Base-by-base conservation (phyloP, 2,329 filamentous ascomycete species). In the Ceratocystis albifundus region DNA sequence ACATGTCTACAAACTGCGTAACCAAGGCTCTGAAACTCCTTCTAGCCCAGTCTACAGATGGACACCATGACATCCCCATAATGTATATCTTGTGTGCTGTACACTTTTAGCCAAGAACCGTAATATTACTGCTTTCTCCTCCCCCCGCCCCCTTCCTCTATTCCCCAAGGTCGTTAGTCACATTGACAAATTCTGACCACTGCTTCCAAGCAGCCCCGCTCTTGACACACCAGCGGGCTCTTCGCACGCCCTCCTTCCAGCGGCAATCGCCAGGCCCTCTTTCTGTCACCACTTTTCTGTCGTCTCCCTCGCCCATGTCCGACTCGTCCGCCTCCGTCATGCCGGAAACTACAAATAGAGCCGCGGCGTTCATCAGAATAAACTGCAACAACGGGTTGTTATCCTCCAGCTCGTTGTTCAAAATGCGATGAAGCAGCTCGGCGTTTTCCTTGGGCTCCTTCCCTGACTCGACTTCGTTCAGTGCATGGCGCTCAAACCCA, bases 241-340 rank as follows among this genome's bases (percentile, higher is more conserved):
- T 83, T 71, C 93, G 81, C 15, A 96, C 84, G 64, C 93, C 94
- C 74, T 96, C 93, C 78, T 96, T 99, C 94, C 94, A 99, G 72
- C 93, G 83, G 67, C 89, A 84, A 15, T 89, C 89, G 10, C 88
- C 92, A 4, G 92, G 92, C 0, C 94, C 93, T 61, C 88, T 80
- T 74, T 97, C 92, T 17, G 78, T 84, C 69, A 96, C 83, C 61
- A 96, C 90, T 53, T 86, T 80, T 0, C 90, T 89, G 71, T 93
- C 88, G 71, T 96, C 90, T 0, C 87, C 89, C 61, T 81, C 77
- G 0, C 89, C 90, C 88, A 95, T 90, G 72, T 84, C 78, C 73
- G 89, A 95, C 36, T 80, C 82, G 67, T 96, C 88, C 0, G 88
- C 84, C 70, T 97, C 93, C 73, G 91, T 96, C 44, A 96, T 80